Percentiles rank a stretch among this genome's conserved stretches.
Evolutionary conservation across 371 early-diverging fungal species (phyloP).

Genomic region (Apophysomyces variabilis): DNA sequence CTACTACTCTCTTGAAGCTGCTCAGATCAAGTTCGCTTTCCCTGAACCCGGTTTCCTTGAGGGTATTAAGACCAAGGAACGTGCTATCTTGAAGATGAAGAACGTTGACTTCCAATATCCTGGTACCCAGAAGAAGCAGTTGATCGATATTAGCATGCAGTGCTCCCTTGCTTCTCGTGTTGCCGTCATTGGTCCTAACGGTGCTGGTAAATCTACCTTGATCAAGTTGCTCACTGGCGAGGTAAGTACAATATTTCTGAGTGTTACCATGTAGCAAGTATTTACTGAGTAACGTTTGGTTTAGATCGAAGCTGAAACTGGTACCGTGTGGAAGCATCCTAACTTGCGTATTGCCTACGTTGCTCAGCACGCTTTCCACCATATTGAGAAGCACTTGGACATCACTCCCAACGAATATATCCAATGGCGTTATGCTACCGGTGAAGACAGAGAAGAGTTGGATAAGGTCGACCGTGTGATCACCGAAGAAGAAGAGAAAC

Average conservation of each 20-base stretch:
- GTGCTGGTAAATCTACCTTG: slow-evolving; percentile 80
- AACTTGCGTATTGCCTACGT: slow-evolving; percentile 87
- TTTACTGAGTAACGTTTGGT: neutral
- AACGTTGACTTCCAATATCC: slow-evolving; percentile 73
- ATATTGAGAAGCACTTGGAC: slow-evolving; percentile 82
- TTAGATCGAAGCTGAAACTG: slow-evolving; percentile 56
- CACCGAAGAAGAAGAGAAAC: slow-evolving; percentile 67
- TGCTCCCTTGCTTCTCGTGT: slow-evolving; percentile 73
- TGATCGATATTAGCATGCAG: slow-evolving; percentile 64
- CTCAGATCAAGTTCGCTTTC: slow-evolving; percentile 63
- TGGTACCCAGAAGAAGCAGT: slow-evolving; percentile 54
- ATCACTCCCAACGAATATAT: slow-evolving; percentile 84
- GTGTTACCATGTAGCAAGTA: neutral
- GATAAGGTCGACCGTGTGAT: slow-evolving; percentile 67
- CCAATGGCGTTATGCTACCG: slow-evolving; percentile 84
- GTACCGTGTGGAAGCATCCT: slow-evolving; percentile 80
- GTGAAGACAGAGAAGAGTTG: slow-evolving; percentile 82
- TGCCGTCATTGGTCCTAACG: slow-evolving; percentile 77
- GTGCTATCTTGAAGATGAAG: slow-evolving; percentile 70
- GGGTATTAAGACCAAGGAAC: slow-evolving; percentile 77
- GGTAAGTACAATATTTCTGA: neutral
- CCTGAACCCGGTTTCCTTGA: slow-evolving; percentile 77
- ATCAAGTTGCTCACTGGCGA: slow-evolving; percentile 88
- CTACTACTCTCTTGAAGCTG: slow-evolving; percentile 69
- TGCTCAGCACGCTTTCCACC: slow-evolving; percentile 90